Conservation (phyloP, 768 basidiomycete species). For the Trametes cubensis region DNA sequence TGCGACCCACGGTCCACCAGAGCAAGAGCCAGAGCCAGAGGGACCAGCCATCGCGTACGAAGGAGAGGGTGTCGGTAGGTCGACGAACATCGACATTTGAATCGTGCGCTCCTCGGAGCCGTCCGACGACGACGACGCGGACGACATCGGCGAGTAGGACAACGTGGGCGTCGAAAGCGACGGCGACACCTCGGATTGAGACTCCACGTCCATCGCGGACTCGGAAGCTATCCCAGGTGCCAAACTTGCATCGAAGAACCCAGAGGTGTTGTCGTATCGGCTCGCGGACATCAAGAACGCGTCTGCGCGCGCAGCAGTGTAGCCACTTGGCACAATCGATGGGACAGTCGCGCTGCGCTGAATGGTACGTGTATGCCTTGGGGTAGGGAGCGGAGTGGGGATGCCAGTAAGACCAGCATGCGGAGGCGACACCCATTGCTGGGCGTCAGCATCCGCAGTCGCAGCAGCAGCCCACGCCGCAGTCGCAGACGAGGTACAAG, state of each 20-base stretch:
- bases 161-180: conserved; percentile 31
- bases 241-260: conserved; percentile 9
- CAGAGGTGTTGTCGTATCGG: not conserved
- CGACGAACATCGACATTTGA: conserved; percentile 27
- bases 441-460: conserved; percentile 17
- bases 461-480: conserved; percentile 24
- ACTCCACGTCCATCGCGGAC: conserved; percentile 15
- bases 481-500: conserved; percentile 17
- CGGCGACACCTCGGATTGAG: conserved; percentile 25
- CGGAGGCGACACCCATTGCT: not conserved
- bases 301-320: conserved; percentile 7
- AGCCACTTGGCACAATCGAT: conserved; percentile 9
- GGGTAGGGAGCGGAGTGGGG: conserved; percentile 15
- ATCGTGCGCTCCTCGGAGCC: conserved; percentile 32
- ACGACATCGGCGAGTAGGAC: conserved; percentile 34
- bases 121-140: conserved; percentile 32
- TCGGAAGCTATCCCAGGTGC: conserved; percentile 12
- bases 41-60: conserved; percentile 1
- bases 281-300: not conserved
- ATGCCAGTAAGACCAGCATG: not conserved
- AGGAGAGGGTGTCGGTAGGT: conserved; percentile 22
- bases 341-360: conserved; percentile 30
- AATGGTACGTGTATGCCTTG: conserved; percentile 16
- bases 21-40: not conserved
- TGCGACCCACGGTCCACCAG: conserved; percentile 18